Percentiles rank a stretch among this genome's conserved stretches.
These are phyloP conservation scores for Tetrahymena thermophila DNA, from an alignment of 73 alveolate species.

Conservation along the genomic window DNA sequence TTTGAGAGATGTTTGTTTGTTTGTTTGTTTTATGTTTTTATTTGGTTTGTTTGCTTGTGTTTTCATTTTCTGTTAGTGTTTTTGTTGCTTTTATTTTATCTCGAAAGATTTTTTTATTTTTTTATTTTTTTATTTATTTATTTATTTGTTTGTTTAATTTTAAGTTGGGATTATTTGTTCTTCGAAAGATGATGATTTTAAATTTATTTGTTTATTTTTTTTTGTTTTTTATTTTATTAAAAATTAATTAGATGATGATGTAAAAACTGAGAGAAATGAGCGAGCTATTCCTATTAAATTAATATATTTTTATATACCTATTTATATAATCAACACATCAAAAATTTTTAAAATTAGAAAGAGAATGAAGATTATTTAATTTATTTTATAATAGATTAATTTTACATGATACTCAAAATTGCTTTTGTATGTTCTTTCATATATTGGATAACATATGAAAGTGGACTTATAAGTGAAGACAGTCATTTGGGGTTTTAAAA, in stretches of 20 bases:
- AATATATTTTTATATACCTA: not conserved
- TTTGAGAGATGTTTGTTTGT: not conserved
- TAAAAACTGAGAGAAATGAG: constrained; percentile 1
- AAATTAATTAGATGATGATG: not conserved
- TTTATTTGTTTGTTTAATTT: not conserved
- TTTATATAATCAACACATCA: not conserved
- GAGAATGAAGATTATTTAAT: not conserved
- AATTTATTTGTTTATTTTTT: not conserved
- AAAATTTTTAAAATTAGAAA: not conserved
- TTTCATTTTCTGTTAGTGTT: not conserved
- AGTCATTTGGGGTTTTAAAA: not conserved
- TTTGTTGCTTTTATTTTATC: not conserved
- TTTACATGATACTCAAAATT: not conserved
- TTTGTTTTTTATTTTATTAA: not conserved
- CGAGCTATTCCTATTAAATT: not conserved
- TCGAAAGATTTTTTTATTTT: not conserved
- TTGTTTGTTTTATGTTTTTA: not conserved
- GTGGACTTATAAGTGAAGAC: not conserved
- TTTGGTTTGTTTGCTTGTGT: not conserved
- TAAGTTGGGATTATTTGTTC: not conserved
- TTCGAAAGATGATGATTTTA: not conserved
- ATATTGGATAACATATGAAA: not conserved
- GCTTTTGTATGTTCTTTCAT: not conserved
- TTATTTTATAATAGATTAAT: not conserved
- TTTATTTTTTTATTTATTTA: not conserved